These are phyloP conservation scores for Sungouiozyma ichnusensis DNA, from an alignment of 805 yeast genomes.

Conservation along the genomic window DNA sequence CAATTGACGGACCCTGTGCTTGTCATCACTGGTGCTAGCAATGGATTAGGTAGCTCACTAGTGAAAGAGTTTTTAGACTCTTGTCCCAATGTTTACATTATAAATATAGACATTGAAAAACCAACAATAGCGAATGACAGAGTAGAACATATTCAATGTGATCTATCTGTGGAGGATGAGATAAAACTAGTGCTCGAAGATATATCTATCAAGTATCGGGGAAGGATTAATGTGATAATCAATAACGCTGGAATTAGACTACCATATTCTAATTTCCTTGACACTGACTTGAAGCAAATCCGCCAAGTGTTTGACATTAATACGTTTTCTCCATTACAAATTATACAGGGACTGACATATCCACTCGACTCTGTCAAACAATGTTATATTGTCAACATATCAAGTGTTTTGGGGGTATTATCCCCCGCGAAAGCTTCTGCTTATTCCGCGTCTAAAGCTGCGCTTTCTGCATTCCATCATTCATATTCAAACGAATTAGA, in stretches of 20 bases:
- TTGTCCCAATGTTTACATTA: constrained; percentile 16
- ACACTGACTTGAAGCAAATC: constrained; percentile 41
- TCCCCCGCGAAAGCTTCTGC: constrained; percentile 68
- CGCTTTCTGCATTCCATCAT: constrained; percentile 74
- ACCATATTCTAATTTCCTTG: constrained; percentile 39
- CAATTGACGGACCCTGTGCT: constrained; percentile 4
- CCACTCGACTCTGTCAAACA: constrained; percentile 39
- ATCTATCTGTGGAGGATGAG: constrained; percentile 44
- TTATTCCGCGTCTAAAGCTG: constrained; percentile 84
- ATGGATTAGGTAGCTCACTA: constrained; percentile 29
- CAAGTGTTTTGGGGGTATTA: constrained; percentile 70
- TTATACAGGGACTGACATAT: constrained; percentile 60
- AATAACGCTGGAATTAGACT: constrained; percentile 77
- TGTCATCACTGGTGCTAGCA: constrained; percentile 31
- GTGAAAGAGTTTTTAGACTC: constrained; percentile 12
- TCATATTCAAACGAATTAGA: constrained; percentile 64
- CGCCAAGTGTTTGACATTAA: constrained; percentile 52
- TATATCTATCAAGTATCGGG: constrained; percentile 32
- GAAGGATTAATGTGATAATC: constrained; percentile 48
- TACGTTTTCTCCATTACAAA: constrained; percentile 50
- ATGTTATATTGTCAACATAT: constrained; percentile 68
- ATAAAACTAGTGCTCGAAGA: constrained; percentile 31
- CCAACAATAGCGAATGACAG: constrained; percentile 5
- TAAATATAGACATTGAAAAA: constrained; percentile 18
- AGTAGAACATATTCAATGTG: constrained; percentile 49